Conservation (phyloP, 257 asterid species). For the Perilla frutescens region DNA sequence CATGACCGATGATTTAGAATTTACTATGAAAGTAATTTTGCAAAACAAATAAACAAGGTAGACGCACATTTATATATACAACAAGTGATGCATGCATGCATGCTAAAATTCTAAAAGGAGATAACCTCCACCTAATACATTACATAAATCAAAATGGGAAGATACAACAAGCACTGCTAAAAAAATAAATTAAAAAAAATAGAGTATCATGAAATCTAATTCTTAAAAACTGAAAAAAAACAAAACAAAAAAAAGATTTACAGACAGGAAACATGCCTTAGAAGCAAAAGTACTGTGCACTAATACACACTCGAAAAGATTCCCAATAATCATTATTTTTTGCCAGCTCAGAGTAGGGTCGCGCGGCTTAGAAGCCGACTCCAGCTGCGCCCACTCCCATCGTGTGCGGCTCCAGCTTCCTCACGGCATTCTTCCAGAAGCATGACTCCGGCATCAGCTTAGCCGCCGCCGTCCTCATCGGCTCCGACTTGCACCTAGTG, state of each 20-base stretch:
- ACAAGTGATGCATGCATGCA: no score
- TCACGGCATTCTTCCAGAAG: constrained; percentile 73
- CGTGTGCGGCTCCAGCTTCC: constrained; percentile 79
- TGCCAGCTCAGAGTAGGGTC: constrained; percentile 41
- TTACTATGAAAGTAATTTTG: no score
- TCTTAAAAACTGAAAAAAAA: background rate
- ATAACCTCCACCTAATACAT: background rate
- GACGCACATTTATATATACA: no score
- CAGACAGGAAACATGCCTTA: constrained; percentile 40
- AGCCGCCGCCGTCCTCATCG: constrained; percentile 93
- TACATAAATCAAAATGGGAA: background rate
- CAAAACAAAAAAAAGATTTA: constrained; percentile 31
- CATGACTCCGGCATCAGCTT: constrained; percentile 89
- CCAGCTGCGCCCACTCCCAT: constrained; percentile 81
- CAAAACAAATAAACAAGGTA: no score
- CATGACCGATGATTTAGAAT: no score
- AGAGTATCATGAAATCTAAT: constrained; percentile 28
- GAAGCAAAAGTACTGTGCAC: constrained; percentile 46
- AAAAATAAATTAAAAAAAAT: background rate
- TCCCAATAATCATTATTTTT: constrained; percentile 22
- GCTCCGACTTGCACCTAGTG: constrained; percentile 98
- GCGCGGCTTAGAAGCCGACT: constrained; percentile 69
- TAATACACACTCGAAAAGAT: constrained; percentile 34
- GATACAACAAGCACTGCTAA: background rate
- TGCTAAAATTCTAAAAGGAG: no score